These are phyloP conservation scores for Phalaenopsis equestris DNA, from an alignment of 106 monocot species.

Conservation along the genomic window DNA sequence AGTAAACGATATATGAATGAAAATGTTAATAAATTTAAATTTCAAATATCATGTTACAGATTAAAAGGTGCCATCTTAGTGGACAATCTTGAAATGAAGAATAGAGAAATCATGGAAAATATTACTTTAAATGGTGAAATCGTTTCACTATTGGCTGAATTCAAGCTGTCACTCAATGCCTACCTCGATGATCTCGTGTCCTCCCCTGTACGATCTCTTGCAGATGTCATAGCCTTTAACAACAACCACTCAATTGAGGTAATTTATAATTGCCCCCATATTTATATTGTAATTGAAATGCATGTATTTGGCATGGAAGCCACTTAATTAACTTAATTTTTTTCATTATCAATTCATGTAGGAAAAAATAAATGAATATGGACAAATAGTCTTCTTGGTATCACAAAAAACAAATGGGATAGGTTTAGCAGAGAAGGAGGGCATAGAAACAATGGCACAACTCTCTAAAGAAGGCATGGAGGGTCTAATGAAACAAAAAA, in stretches of 20 bases:
- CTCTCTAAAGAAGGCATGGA: conserved; percentile 29
- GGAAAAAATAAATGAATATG: conserved; percentile 21
- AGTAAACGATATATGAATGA: too few species aligned
- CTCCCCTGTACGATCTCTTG: conserved; percentile 48
- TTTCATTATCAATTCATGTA: not conserved
- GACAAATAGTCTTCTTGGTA: conserved; percentile 21
- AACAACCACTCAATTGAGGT: conserved; percentile 31
- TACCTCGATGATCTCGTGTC: conserved; percentile 38
- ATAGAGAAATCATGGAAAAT: conserved; percentile 20
- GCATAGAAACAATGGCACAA: conserved; percentile 7
- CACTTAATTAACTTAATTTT: not conserved
- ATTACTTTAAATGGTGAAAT: conserved; percentile 16
- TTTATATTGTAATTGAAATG: not conserved
- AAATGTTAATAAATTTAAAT: too few species aligned
- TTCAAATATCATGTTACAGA: not conserved
- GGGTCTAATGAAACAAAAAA: conserved; percentile 18
- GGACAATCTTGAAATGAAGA: conserved; percentile 31
- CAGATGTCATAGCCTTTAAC: conserved; percentile 59
- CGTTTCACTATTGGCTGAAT: conserved; percentile 25
- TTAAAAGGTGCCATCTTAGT: conserved; percentile 23
- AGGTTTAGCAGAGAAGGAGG: conserved; percentile 3
- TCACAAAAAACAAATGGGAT: conserved; percentile 24
- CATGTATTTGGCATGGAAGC: not conserved
- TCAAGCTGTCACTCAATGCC: conserved; percentile 41
- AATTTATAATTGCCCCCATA: not conserved